These are phyloP conservation scores for Aciculosporium take DNA, from an alignment of 2,329 filamentous ascomycete species.

Conservation along the genomic window DNA sequence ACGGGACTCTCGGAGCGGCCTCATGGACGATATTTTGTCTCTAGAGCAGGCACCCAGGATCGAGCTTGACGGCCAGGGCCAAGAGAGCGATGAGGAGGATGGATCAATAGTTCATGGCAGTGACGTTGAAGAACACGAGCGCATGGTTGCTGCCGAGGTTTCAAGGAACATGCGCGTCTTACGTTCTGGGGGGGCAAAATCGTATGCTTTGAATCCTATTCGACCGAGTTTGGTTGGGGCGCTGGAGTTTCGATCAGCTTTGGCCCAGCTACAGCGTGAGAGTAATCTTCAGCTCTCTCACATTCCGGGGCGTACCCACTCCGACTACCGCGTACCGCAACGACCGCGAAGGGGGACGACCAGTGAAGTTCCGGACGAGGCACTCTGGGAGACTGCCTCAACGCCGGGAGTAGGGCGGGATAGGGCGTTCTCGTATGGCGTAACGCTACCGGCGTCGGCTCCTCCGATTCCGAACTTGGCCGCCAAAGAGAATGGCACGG, in stretches of 20 bases:
- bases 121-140: constrained; percentile 37
- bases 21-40: constrained; percentile 23
- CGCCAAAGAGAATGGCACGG: neutral
- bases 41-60: constrained; percentile 33
- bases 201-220: constrained; percentile 61
- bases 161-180: constrained; percentile 85
- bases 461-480: neutral
- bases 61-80: constrained; percentile 26
- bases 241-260: constrained; percentile 79
- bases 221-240: constrained; percentile 86
- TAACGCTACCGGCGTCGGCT: neutral
- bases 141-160: constrained; percentile 65
- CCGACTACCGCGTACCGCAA: constrained; percentile 17
- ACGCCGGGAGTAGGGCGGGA: constrained; percentile 6
- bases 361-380: constrained; percentile 11
- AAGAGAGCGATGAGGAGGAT: constrained; percentile 20
- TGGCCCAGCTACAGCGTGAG: constrained; percentile 74
- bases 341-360: constrained; percentile 16
- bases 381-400: constrained; percentile 5
- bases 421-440: constrained; percentile 10
- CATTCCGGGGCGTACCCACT: constrained; percentile 48
- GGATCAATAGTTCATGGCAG: constrained; percentile 29
- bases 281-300: constrained; percentile 59
- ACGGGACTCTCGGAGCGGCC: constrained; percentile 8
- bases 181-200: constrained; percentile 48